Evolutionary conservation across 768 basidiomycete genomes (phyloP).

Genomic region (Suillus tomentosus): DNA sequence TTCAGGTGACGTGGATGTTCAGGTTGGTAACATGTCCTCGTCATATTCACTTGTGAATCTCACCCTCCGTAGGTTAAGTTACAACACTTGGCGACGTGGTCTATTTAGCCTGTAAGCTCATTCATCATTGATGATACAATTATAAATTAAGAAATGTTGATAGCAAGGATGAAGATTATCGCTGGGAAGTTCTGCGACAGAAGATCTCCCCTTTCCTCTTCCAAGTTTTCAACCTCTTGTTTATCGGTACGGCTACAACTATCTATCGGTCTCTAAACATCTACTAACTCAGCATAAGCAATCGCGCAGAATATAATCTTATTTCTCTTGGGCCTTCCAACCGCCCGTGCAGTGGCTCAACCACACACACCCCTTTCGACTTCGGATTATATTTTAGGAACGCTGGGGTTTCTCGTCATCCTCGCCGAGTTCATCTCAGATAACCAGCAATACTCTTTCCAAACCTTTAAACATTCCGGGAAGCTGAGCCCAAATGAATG

Average conservation of each 20-base stretch:
- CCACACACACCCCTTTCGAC: slow-evolving; percentile 51
- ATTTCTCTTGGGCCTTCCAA: slow-evolving; percentile 65
- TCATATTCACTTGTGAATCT: slow-evolving; percentile 5
- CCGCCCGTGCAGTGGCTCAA: slow-evolving; percentile 54
- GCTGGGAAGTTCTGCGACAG: slow-evolving; percentile 78
- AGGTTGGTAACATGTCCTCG: slow-evolving; percentile 37
- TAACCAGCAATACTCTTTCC: slow-evolving; percentile 88
- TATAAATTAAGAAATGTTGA: neutral
- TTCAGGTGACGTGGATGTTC: slow-evolving; percentile 58
- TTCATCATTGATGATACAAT: neutral
- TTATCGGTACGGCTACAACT: slow-evolving; percentile 56
- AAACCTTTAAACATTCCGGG: slow-evolving; percentile 66
- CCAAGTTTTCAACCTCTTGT: slow-evolving; percentile 60
- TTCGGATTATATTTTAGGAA: slow-evolving; percentile 66
- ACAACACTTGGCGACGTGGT: slow-evolving; percentile 84
- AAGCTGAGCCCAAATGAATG: slow-evolving; percentile 50
- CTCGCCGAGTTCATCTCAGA: slow-evolving; percentile 82
- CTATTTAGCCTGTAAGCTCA: slow-evolving; percentile 66
- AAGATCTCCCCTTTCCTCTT: slow-evolving; percentile 57
- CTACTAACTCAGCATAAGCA: slow-evolving; percentile 41
- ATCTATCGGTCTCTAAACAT: neutral
- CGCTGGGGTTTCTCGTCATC: slow-evolving; percentile 58
- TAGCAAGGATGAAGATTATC: slow-evolving; percentile 88
- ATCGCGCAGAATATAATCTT: slow-evolving; percentile 81
- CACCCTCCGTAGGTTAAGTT: slow-evolving; percentile 51